Base-by-base conservation (phyloP, 768 basidiomycete genomes). In the Steccherinum ochraceum region DNA sequence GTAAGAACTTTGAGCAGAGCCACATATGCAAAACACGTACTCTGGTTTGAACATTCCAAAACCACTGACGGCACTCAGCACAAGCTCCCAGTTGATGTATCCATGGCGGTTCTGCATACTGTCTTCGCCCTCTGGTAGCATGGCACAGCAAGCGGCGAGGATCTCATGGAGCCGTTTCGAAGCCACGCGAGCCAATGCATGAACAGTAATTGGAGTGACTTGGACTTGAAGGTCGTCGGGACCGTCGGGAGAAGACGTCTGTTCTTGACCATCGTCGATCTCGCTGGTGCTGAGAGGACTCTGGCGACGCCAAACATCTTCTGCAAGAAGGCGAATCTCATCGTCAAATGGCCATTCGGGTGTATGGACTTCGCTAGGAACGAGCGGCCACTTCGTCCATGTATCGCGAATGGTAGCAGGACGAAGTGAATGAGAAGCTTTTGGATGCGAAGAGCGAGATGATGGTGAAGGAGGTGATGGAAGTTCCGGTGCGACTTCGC, bases 331-430 rank as follows among this genome's bases (percentile, higher is more conserved):
- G 19, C 65, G 64, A 7, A 90, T 72, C 65, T 90, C 89, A 55
- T 90, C 88, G 44, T 81, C 74, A 19, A 91, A 67, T 7, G 67
- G 67, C 83, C 83, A 90, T 65, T 88, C 81, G 1, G 89, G 86
- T 7, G 77, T 68, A 20, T 74, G 69, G 13, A 86, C 75, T 57
- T 90, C 85, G 13, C 71, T 69, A 2, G 72, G 57, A 16, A 80
- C 73, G 46, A 89, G 74, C 1, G 89, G 89, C 89, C 89, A 91
- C 5, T 80, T 72, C 0, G 87, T 88, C 86, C 86, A 89, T 0
- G 68, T 69, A 57, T 84, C 79, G 60, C 61, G 64, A 16, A 16
- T 16, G 16, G 30, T 35, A 16, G 30, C 30, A 43, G 41, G 41
- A n/a, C n/a, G n/a, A n/a, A n/a, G n/a, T 43, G 16, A 5, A 23